Conservation (phyloP, 768 basidiomycete species). For the Boletus fagicola region DNA sequence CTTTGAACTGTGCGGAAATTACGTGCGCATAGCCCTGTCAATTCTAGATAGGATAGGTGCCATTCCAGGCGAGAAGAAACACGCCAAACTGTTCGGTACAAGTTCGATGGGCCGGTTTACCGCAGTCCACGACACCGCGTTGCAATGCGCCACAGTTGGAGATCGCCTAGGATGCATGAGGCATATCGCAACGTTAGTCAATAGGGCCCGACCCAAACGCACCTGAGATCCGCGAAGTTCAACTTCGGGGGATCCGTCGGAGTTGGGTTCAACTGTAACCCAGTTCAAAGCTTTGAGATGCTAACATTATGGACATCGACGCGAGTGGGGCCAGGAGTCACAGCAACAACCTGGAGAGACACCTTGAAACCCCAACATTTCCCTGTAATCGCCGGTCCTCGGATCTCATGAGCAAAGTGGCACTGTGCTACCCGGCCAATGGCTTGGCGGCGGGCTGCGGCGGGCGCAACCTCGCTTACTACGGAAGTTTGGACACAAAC, state of each 20-base stretch:
- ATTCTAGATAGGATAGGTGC: slow-evolving; percentile 5
- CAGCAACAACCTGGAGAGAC: background rate
- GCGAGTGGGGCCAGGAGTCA: background rate
- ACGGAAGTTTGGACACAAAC: background rate
- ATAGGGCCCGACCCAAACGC: background rate
- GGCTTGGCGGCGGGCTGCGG: background rate
- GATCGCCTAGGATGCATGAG: background rate
- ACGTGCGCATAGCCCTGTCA: slow-evolving; percentile 14
- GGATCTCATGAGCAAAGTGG: background rate
- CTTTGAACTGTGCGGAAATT: slow-evolving; percentile 22
- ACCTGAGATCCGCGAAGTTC: slow-evolving; percentile 3
- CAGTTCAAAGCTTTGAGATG: background rate
- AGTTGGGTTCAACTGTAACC: background rate
- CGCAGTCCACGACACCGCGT: slow-evolving; percentile 2
- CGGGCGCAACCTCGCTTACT: slow-evolving; percentile 9
- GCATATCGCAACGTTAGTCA: too few species aligned
- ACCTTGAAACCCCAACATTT: background rate
- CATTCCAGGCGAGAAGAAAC: slow-evolving; percentile 9
- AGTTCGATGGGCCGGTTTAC: slow-evolving; percentile 1
- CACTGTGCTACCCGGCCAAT: background rate
- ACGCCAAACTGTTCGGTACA: background rate
- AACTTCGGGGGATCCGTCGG: background rate
- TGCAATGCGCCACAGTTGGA: slow-evolving; percentile 1
- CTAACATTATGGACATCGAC: background rate
- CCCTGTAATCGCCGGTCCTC: slow-evolving; percentile 18